These are phyloP conservation scores for Backusella sp. DNA, from an alignment of 192 early-diverging fungal genomes.

Conservation along the genomic window DNA sequence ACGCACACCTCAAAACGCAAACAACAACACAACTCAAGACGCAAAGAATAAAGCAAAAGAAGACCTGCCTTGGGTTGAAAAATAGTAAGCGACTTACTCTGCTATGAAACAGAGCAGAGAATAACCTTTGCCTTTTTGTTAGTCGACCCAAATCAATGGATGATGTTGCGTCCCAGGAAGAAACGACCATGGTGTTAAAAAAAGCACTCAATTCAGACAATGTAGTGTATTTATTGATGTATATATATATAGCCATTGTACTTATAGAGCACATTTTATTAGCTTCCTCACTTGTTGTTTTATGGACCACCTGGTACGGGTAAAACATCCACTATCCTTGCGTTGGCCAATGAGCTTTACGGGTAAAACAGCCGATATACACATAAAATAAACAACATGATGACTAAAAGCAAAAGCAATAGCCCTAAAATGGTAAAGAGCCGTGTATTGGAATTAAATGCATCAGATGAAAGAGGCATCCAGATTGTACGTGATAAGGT, in stretches of 20 bases:
- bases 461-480: slow-evolving; percentile 98
- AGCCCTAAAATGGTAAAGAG: slow-evolving; percentile 76
- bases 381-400: not conserved
- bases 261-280: not conserved
- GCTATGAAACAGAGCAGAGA: not conserved
- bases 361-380: slow-evolving; percentile 55
- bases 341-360: slow-evolving; percentile 81
- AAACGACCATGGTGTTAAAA: slow-evolving; percentile 80
- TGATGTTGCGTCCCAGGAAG: slow-evolving; percentile 88
- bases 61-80: slow-evolving; percentile 20
- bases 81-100: slow-evolving; percentile 14
- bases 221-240: slow-evolving; percentile 40
- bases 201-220: slow-evolving; percentile 87
- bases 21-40: not conserved
- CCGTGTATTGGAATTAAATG: slow-evolving; percentile 92
- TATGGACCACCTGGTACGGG: slow-evolving; percentile 98
- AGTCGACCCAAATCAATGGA: slow-evolving; percentile 85
- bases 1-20: not conserved
- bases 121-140: not conserved
- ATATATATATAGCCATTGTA: too few species aligned
- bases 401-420: not conserved
- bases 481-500: slow-evolving; percentile 88
- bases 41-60: not conserved
- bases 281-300: slow-evolving; percentile 95
- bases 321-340: slow-evolving; percentile 95